Percentiles rank a stretch among this genome's conserved stretches.
phyloP scores from a whole-genome alignment of 768 basidiomycete species.

The Amanita subjunquillea region DNA sequence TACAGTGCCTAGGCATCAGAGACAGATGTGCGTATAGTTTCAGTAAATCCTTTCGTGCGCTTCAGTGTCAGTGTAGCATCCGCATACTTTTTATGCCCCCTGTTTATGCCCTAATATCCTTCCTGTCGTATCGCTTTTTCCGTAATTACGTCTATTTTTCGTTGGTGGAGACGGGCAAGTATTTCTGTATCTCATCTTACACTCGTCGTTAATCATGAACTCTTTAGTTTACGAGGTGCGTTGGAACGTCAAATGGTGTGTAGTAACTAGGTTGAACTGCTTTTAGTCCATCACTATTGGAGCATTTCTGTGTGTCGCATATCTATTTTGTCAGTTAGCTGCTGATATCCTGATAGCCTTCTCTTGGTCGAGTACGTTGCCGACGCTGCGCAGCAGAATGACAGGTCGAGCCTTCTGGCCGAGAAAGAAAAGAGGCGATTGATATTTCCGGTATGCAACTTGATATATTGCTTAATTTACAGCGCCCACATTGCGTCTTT shows the following conservation, averaged over 20 bases:
- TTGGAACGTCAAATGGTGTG: neutral
- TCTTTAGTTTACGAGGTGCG: constrained; percentile 47
- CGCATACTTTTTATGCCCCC: constrained; percentile 69
- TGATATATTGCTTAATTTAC: neutral
- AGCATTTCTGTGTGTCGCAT: constrained; percentile 47
- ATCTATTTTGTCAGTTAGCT: neutral
- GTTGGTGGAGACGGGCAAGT: constrained; percentile 18
- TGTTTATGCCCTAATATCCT: constrained; percentile 63
- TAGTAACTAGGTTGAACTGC: neutral
- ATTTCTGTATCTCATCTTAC: constrained; percentile 7
- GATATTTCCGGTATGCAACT: constrained; percentile 36
- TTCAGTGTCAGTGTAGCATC: constrained; percentile 24
- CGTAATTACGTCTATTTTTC: constrained; percentile 46
- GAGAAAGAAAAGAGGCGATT: constrained; percentile 62
- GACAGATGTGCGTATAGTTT: constrained; percentile 48
- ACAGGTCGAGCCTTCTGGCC: constrained; percentile 46
- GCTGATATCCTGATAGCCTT: constrained; percentile 25
- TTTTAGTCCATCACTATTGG: constrained; percentile 59
- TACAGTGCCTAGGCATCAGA: constrained; percentile 50
- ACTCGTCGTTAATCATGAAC: neutral
- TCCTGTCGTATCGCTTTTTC: constrained; percentile 72
- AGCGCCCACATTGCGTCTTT: neutral
- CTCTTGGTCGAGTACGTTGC: constrained; percentile 73
- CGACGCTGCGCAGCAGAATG: constrained; percentile 41
- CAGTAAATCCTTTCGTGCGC: neutral